Conservation (phyloP, 148 eudicot genomes). For the Rhododendron vialii region DNA sequence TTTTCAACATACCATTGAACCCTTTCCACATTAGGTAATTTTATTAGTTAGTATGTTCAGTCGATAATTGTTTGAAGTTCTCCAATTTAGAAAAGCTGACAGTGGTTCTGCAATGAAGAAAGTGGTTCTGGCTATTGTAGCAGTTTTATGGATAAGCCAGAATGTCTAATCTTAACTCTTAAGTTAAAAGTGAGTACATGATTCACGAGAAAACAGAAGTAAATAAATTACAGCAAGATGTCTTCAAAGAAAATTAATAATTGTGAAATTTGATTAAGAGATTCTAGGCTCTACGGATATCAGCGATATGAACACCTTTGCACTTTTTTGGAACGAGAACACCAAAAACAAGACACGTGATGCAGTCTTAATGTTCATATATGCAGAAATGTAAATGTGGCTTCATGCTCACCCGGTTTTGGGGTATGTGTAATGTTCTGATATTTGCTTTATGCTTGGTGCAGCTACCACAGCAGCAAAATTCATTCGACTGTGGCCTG, state of each 20-base stretch:
- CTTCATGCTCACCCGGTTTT: not conserved
- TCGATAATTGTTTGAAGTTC: not conserved
- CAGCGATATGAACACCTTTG: not conserved
- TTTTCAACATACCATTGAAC: not conserved
- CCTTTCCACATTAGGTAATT: not conserved
- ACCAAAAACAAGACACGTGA: not conserved
- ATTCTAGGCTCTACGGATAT: not conserved
- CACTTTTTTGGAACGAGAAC: not conserved
- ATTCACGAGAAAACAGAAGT: not conserved
- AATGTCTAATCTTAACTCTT: not conserved
- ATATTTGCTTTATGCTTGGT: slow-evolving; percentile 16
- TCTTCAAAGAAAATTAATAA: not conserved
- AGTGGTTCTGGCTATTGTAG: not conserved
- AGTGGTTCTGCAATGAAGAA: not conserved
- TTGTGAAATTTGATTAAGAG: not conserved
- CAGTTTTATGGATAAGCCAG: not conserved
- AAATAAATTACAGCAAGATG: not conserved
- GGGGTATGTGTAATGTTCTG: not conserved
- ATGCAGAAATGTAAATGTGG: not conserved
- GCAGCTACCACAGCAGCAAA: slow-evolving; percentile 97
- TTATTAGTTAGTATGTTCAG: not conserved
- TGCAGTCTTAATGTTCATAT: not conserved
- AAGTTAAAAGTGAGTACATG: not conserved
- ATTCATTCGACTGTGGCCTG: slow-evolving; percentile 82
- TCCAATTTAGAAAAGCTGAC: not conserved